Base-by-base conservation (phyloP, 2,329 filamentous ascomycete genomes). In the Aspergillus eucalypticola region DNA sequence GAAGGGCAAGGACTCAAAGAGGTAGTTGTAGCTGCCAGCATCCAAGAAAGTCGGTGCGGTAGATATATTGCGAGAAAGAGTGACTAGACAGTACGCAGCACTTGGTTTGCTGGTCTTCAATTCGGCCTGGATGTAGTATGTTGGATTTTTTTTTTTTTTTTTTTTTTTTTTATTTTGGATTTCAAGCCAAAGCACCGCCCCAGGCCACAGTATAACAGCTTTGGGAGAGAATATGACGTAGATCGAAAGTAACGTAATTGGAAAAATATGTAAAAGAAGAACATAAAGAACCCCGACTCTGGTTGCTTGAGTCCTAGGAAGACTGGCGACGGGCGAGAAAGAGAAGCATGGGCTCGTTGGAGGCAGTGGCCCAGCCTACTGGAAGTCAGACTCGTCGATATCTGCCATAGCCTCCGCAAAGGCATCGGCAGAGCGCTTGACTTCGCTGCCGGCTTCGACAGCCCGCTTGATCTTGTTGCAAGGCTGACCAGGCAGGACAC, bases 401-500 rank as follows among this genome's bases (percentile, higher is more conserved):
- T 66, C 69, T 62, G 71, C 70, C 69, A 74, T 70, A 27, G 71
- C 71, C n/a, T 69, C 61, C 2, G 70, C 69, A 29, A 75, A 68
- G 35, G 69, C 71, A 54, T 74, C 71, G 49, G 70, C 69, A 39
- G 71, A 68, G 63, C 71, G 72, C 62, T 73, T 73, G 50, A 73
- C 68, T 32, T 84, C 78, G 68, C 87, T 82, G 72, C 89, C 89
- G 5, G 86, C 86, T 69, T 83, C 82, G 51, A 87, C 87, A 32
- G 88, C 87, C 68, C 90, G 87, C 64, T 82, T 81, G 67, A 88
- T 84, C 27, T 86, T 89, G 67, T 88, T 88, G 62, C 76, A 77
- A 29, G 69, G 67, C 57, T 76, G 68, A 19, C 72, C 75, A 19
- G 72, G 69, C 51, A 69, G 66, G 29, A 61, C 62, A 58, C 75